Conservation (phyloP, 352 stramenopile species). For the Globisporangium spiculum region DNA sequence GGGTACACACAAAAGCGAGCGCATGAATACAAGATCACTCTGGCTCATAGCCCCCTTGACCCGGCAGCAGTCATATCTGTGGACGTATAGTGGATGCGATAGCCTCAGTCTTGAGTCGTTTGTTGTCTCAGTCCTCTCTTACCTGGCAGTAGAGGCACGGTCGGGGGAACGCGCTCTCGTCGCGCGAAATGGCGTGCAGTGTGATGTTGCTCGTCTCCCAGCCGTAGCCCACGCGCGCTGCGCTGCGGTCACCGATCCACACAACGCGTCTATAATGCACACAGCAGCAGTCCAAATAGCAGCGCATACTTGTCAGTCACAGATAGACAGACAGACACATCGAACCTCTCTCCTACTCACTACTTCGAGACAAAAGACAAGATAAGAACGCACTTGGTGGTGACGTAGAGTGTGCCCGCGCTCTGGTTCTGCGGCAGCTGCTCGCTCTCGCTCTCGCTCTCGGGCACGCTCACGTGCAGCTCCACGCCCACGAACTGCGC, state of each 20-base stretch:
- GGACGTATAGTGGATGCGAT: too few species aligned
- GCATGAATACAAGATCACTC: background rate
- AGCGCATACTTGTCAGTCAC: background rate
- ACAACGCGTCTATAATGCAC: slow-evolving; percentile 42
- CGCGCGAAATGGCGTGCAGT: slow-evolving; percentile 77
- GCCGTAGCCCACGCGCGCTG: slow-evolving; percentile 49
- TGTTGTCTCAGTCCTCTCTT: background rate
- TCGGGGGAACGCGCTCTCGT: slow-evolving; percentile 52
- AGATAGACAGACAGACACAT: too few species aligned
- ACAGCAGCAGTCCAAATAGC: background rate
- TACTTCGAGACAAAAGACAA: background rate
- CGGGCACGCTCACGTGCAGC: slow-evolving; percentile 29
- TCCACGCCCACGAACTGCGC: slow-evolving; percentile 43
- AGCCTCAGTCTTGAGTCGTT: background rate
- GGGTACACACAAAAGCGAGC: background rate
- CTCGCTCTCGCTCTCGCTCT: slow-evolving; percentile 20
- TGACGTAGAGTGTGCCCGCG: slow-evolving; percentile 35
- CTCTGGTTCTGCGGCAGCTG: slow-evolving; percentile 26
- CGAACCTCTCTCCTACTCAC: too few species aligned
- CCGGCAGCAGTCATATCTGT: too few species aligned
- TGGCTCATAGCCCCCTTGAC: too few species aligned
- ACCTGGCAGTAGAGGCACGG: slow-evolving; percentile 84
- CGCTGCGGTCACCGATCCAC: slow-evolving; percentile 47
- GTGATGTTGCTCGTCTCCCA: slow-evolving; percentile 73
- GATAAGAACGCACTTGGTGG: slow-evolving; percentile 28